Evolutionary conservation across 805 yeast genomes (phyloP).

Genomic region (Brettanomyces nanus): DNA sequence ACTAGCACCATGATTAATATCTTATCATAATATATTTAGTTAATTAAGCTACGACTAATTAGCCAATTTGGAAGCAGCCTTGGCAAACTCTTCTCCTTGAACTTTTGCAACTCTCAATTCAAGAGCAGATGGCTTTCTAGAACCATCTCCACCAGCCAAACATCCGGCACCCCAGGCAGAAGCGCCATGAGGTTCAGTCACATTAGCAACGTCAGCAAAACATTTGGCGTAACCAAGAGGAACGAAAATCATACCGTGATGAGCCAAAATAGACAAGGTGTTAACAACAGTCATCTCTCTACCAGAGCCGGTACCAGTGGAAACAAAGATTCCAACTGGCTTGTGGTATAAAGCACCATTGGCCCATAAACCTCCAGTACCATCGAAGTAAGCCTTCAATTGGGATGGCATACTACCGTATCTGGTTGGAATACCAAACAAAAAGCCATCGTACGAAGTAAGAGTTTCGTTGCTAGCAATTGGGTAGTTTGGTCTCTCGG

Average conservation of each 20-base stretch:
- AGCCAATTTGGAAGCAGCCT: conserved; percentile 29
- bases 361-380: conserved; percentile 78
- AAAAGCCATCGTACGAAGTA: conserved; percentile 62
- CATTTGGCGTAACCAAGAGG: conserved; percentile 67
- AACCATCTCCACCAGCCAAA: conserved; percentile 69
- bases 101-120: conserved; percentile 55
- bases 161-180: conserved; percentile 87
- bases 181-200: conserved; percentile 68
- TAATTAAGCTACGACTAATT: too few relatives aligned
- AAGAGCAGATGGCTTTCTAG: conserved; percentile 54
- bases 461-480: conserved; percentile 54
- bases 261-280: conserved; percentile 56
- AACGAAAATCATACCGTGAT: conserved; percentile 74
- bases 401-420: conserved; percentile 78
- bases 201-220: conserved; percentile 44
- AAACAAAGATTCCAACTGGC: conserved; percentile 63
- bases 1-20: conserved; percentile 50
- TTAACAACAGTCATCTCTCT: conserved; percentile 66
- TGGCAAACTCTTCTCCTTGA: conserved; percentile 63
- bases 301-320: conserved; percentile 82
- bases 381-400: conserved; percentile 67
- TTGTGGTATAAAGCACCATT: conserved; percentile 64
- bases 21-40: too few relatives aligned
- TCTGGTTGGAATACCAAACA: conserved; percentile 84
- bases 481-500: conserved; percentile 56